phyloP scores from a whole-genome alignment of 202 grass and related monocot species.

The Schoenoplectus tabernaemontani region DNA sequence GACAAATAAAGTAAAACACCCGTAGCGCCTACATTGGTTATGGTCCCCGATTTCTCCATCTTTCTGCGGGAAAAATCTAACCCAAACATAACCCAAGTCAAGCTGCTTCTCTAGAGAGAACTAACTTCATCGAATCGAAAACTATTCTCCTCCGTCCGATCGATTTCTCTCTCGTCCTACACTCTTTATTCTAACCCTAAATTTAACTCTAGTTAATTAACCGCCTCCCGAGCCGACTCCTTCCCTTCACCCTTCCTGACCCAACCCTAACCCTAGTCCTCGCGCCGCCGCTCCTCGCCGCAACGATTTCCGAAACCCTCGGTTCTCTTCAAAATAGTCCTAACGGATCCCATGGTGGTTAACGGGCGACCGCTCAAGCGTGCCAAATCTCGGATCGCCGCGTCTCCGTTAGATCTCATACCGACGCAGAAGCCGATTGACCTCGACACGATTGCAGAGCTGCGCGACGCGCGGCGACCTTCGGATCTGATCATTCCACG shows the following conservation, averaged over 20 bases:
- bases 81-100: slow-evolving; percentile 24
- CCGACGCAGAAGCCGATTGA: slow-evolving; percentile 30
- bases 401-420: slow-evolving; percentile 39
- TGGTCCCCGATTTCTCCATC: slow-evolving; percentile 37
- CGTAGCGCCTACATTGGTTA: slow-evolving; percentile 23
- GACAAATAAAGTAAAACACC: slow-evolving; percentile 14
- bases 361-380: slow-evolving; percentile 82
- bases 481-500: slow-evolving; percentile 21
- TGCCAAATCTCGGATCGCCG: slow-evolving; percentile 46
- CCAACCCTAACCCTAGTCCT: slow-evolving; percentile 57
- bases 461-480: slow-evolving; percentile 5
- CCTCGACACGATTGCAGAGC: slow-evolving; percentile 25
- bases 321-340: not conserved
- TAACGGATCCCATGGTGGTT: slow-evolving; percentile 70
- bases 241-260: not conserved
- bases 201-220: slow-evolving; percentile 20
- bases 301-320: not conserved
- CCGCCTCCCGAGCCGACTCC: slow-evolving; percentile 32
- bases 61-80: slow-evolving; percentile 45
- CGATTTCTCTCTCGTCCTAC: slow-evolving; percentile 1
- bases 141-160: slow-evolving; percentile 12
- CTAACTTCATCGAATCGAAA: slow-evolving; percentile 30
- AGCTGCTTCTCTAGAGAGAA: slow-evolving; percentile 37
- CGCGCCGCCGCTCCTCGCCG: slow-evolving; percentile 38
- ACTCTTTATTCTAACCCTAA: slow-evolving; percentile 20